phyloP scores from a whole-genome alignment of 2,329 filamentous ascomycete genomes.

The Pseudogymnoascus sp. region DNA sequence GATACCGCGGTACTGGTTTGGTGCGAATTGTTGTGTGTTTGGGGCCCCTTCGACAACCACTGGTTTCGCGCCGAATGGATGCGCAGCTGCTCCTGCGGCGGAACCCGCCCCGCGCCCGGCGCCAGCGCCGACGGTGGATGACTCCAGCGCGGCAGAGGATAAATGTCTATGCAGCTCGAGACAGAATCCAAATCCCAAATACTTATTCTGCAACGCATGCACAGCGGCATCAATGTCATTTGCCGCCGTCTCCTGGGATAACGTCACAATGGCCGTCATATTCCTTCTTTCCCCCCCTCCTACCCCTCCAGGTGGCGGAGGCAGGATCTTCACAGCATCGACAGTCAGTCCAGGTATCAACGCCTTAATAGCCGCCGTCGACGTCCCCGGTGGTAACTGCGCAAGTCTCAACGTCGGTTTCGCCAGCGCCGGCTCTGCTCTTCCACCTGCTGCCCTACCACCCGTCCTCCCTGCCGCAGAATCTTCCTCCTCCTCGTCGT shows the following conservation, averaged over 20 bases:
- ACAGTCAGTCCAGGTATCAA: conserved; percentile 56
- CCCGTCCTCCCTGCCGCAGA: conserved; percentile 28
- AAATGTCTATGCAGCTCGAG: conserved; percentile 74
- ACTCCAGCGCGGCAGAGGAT: conserved; percentile 62
- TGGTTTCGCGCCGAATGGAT: conserved; percentile 72
- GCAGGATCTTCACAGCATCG: conserved; percentile 66
- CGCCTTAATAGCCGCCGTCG: conserved; percentile 51
- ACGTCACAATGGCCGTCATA: conserved; percentile 69
- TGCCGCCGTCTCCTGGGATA: conserved; percentile 72
- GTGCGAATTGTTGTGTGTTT: conserved; percentile 32
- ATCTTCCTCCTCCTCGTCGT: conserved; percentile 45
- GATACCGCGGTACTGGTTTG: conserved; percentile 53
- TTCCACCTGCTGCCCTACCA: conserved; percentile 16
- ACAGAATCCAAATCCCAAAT: conserved; percentile 78
- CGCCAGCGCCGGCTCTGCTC: conserved; percentile 52
- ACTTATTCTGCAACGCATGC: conserved; percentile 70
- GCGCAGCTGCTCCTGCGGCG: conserved; percentile 38
- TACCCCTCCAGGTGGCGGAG: conserved; percentile 40
- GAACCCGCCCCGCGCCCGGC: conserved; percentile 20
- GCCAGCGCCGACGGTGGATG: conserved; percentile 25
- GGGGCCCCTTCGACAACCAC: conserved; percentile 40
- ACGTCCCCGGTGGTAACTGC: conserved; percentile 54
- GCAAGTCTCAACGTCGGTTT: conserved; percentile 56
- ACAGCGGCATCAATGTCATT: conserved; percentile 78
- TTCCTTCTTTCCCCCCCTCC: conserved; percentile 56